phyloP scores from a whole-genome alignment of 176 grass and related monocot genomes.

The Saccharum officinarum region DNA sequence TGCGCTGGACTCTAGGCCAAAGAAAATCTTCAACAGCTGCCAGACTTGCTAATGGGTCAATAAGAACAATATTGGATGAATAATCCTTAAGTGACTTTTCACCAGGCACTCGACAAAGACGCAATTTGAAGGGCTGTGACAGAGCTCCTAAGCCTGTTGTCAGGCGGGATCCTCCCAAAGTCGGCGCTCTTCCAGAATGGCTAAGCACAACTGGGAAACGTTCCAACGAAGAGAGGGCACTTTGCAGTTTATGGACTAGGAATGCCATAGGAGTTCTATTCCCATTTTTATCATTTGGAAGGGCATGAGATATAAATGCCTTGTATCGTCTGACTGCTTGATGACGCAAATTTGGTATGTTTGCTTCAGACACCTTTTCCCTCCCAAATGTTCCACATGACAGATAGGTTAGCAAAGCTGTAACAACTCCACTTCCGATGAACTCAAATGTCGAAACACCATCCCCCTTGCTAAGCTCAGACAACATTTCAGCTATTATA shows the following conservation, averaged over 20 bases:
- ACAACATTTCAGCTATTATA: slow-evolving; percentile 60
- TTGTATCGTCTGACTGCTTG: slow-evolving; percentile 74
- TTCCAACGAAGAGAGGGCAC: slow-evolving; percentile 74
- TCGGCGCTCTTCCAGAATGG: slow-evolving; percentile 63
- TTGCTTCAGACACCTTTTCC: slow-evolving; percentile 64
- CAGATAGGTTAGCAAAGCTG: slow-evolving; percentile 72
- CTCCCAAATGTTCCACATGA: slow-evolving; percentile 79
- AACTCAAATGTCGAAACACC: slow-evolving; percentile 96
- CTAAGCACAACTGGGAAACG: slow-evolving; percentile 79
- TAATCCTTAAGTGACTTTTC: slow-evolving; percentile 87
- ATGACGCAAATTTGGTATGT: slow-evolving; percentile 60
- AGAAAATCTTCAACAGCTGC: slow-evolving; percentile 87
- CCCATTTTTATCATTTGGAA: slow-evolving; percentile 50
- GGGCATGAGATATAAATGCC: slow-evolving; percentile 61
- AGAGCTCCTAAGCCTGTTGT: slow-evolving; percentile 64
- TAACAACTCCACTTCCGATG: slow-evolving; percentile 76
- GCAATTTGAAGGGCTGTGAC: slow-evolving; percentile 79
- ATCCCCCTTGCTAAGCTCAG: slow-evolving; percentile 76
- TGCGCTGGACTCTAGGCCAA: slow-evolving; percentile 79
- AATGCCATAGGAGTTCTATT: slow-evolving; percentile 59
- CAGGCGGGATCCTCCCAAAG: slow-evolving; percentile 50
- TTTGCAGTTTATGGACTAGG: slow-evolving; percentile 85
- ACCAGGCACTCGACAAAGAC: slow-evolving; percentile 71
- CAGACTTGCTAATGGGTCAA: slow-evolving; percentile 80
- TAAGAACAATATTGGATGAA: slow-evolving; percentile 92